A percentile compares a stretch with the other conserved stretches of the same genome.
Evolutionary conservation across 2,329 filamentous ascomycete species (phyloP).

Genomic region (Fusarium solani-melongenae): DNA sequence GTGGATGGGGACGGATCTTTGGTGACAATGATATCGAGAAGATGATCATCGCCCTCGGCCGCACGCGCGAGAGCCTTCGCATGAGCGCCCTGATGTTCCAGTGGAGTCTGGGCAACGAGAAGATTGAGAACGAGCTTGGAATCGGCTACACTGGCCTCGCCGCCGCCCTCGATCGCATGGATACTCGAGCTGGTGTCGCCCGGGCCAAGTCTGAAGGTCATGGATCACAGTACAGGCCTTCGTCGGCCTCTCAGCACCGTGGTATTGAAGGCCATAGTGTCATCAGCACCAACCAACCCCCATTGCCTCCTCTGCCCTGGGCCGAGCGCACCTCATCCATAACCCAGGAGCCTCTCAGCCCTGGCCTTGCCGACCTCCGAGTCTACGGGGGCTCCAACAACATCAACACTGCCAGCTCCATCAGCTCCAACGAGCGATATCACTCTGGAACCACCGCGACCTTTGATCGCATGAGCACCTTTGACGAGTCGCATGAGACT

Average conservation of each 20-base stretch:
- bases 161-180: conserved; percentile 66
- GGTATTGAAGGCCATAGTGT: conserved; percentile 32
- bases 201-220: conserved; percentile 31
- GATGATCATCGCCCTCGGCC: conserved; percentile 66
- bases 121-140: conserved; percentile 69
- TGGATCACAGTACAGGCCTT: conserved; percentile 38
- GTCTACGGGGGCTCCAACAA: conserved; percentile 16
- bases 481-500: conserved; percentile 45
- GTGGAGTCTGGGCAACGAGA: conserved; percentile 70
- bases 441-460: conserved; percentile 40
- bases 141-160: conserved; percentile 76
- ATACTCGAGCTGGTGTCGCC: conserved; percentile 39
- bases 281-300: conserved; percentile 24
- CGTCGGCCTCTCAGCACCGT: conserved; percentile 39
- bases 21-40: conserved; percentile 70
- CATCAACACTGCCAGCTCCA: conserved; percentile 44
- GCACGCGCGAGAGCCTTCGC: conserved; percentile 69
- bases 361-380: conserved; percentile 22
- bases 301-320: conserved; percentile 43
- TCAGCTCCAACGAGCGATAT: conserved; percentile 46
- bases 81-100: conserved; percentile 74
- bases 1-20: conserved; percentile 73
- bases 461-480: conserved; percentile 45
- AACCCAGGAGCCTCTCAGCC: conserved; percentile 20
- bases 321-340: conserved; percentile 35